Percentiles rank a stretch among this genome's conserved stretches.
Conservation (phyloP, 1,284 basidiomycete species). For the Volvariella volvacea region DNA sequence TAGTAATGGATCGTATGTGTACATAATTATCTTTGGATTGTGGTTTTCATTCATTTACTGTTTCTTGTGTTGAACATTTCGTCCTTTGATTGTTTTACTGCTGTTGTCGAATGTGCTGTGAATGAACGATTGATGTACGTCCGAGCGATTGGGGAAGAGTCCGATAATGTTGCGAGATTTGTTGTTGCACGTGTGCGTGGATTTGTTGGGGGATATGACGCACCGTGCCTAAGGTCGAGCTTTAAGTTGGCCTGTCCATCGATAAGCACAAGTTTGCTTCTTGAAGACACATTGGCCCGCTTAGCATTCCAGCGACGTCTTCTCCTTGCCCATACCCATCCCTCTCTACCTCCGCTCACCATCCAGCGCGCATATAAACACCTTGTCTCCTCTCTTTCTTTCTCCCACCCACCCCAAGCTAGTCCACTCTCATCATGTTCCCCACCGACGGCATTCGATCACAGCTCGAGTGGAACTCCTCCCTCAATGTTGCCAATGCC, state of each 20-base stretch:
- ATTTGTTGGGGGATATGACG: background rate
- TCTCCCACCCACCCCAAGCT: conserved; percentile 11
- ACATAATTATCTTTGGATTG: background rate
- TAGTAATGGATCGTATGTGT: background rate
- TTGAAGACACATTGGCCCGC: background rate
- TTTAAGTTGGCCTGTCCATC: background rate
- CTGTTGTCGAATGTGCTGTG: conserved; percentile 1
- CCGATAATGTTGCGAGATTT: no score
- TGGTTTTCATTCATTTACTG: background rate
- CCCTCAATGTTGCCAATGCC: conserved; percentile 65
- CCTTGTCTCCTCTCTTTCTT: conserved; percentile 18
- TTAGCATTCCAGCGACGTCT: background rate
- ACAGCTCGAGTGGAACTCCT: conserved; percentile 88
- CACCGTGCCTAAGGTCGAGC: background rate
- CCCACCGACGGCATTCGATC: conserved; percentile 58
- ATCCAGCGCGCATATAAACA: conserved; percentile 7
- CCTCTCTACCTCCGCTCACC: background rate
- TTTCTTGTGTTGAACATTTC: background rate
- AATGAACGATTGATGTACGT: background rate
- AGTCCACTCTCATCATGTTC: conserved; percentile 30
- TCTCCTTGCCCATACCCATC: background rate
- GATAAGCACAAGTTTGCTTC: background rate
- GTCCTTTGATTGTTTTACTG: background rate
- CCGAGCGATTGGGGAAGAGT: no score
- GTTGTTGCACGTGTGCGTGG: background rate